Evolutionary conservation across 1,139 yeast genomes (phyloP).

Genomic region (Saccharomycopsis hybrid): DNA sequence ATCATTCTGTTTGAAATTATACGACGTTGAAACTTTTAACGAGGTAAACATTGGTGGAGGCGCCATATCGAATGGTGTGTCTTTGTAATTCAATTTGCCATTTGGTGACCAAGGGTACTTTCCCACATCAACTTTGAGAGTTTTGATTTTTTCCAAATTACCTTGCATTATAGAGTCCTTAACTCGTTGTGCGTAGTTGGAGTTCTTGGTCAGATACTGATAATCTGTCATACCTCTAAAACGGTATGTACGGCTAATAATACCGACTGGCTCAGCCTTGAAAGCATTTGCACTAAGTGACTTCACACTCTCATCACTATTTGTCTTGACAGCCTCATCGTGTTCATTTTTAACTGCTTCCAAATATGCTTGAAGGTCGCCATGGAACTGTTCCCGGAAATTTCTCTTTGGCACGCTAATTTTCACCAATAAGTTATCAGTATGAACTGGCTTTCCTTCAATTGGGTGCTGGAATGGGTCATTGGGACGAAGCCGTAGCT

Average conservation of each 20-base stretch:
- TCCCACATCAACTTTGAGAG: conserved; percentile 30
- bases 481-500: conserved; percentile 53
- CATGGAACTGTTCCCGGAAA: conserved; percentile 36
- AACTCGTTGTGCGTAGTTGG: conserved; percentile 40
- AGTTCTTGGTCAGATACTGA: conserved; percentile 61
- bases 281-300: conserved; percentile 22
- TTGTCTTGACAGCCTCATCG: not conserved
- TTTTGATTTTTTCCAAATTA: conserved; percentile 34
- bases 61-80: conserved; percentile 56
- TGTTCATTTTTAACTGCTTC: conserved; percentile 5
- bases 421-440: conserved; percentile 64
- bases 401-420: conserved; percentile 62
- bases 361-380: conserved; percentile 50
- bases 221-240: conserved; percentile 88
- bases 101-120: conserved; percentile 30
- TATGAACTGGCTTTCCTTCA: conserved; percentile 39
- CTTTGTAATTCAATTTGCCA: conserved; percentile 31
- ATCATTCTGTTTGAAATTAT: conserved; percentile 57
- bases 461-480: conserved; percentile 84
- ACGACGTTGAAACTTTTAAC: conserved; percentile 68
- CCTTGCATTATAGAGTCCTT: conserved; percentile 36
- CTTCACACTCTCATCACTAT: not conserved
- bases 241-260: conserved; percentile 64
- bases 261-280: conserved; percentile 54
- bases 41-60: conserved; percentile 87